phyloP scores from a whole-genome alignment of 2,329 filamentous ascomycete genomes.

The Monosporascus sp. region DNA sequence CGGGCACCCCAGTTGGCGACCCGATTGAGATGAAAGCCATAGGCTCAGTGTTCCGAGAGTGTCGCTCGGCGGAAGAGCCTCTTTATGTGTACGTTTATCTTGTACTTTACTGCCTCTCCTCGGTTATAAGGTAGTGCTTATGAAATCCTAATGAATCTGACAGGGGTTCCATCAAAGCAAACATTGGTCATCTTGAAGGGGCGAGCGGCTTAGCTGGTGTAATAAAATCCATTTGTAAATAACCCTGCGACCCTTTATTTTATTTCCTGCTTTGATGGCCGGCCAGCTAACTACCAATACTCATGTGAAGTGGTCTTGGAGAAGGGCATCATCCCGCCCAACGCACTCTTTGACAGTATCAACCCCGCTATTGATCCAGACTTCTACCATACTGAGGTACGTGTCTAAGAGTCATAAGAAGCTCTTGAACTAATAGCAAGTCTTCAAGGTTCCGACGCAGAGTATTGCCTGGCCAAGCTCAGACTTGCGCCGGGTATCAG shows the following conservation, averaged over 20 bases:
- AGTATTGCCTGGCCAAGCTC: constrained; percentile 24
- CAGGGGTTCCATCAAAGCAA: constrained; percentile 21
- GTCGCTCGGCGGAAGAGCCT: constrained; percentile 12
- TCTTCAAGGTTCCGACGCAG: constrained; percentile 15
- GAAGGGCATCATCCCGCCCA: constrained; percentile 24
- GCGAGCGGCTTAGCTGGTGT: constrained; percentile 23
- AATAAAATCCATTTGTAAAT: constrained; percentile 23
- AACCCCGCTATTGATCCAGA: constrained; percentile 21
- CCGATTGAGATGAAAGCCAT: constrained; percentile 35
- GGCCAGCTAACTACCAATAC: not conserved
- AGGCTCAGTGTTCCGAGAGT: constrained; percentile 19
- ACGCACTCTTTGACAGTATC: constrained; percentile 19
- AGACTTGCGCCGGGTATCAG: constrained; percentile 27
- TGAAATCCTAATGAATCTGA: not conserved
- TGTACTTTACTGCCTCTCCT: too few species aligned
- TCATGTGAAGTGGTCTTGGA: constrained; percentile 22
- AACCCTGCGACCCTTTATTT: not conserved
- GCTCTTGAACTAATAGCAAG: not conserved
- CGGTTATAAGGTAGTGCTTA: too few species aligned
- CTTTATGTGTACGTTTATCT: constrained; percentile 21
- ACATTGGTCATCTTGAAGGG: constrained; percentile 23
- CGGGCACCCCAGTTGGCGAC: constrained; percentile 38
- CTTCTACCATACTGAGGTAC: constrained; percentile 18
- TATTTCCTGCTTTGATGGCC: too few species aligned
- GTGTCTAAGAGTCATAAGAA: not conserved